These are phyloP conservation scores for Ceratobasidium sp. DNA, from an alignment of 1,284 basidiomycete species.

Conservation along the genomic window DNA sequence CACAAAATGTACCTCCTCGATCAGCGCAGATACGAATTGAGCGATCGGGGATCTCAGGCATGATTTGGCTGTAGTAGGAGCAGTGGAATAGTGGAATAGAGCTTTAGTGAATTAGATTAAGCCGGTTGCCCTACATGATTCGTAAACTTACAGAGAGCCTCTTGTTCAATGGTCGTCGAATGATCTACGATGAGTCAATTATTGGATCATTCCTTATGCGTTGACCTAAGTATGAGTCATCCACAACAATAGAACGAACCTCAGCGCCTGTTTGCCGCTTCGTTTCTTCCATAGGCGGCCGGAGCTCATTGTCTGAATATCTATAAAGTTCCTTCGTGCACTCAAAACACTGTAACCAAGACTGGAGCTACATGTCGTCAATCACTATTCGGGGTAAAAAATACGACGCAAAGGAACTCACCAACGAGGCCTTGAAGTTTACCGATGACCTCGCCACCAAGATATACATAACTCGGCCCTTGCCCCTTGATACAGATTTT, in stretches of 20 bases:
- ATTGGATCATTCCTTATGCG: too few relatives aligned
- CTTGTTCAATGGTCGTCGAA: too few relatives aligned
- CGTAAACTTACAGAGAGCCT: too few relatives aligned
- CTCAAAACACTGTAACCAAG: too few relatives aligned
- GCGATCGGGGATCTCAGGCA: conserved; percentile 66
- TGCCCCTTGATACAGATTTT: conserved; percentile 19
- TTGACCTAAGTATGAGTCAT: conserved; percentile 2
- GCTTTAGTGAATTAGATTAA: background rate
- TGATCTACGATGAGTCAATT: too few relatives aligned
- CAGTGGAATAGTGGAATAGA: background rate
- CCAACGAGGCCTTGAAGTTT: conserved; percentile 6
- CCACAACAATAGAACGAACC: background rate
- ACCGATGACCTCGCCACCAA: conserved; percentile 5
- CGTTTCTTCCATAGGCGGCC: background rate
- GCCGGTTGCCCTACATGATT: too few relatives aligned
- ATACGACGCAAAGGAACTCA: conserved; percentile 19
- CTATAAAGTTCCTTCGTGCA: too few relatives aligned
- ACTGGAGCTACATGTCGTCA: background rate
- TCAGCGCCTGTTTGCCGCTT: background rate
- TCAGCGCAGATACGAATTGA: conserved; percentile 71
- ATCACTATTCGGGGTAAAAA: conserved; percentile 13
- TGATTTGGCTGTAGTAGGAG: background rate
- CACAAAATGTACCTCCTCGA: conserved; percentile 84
- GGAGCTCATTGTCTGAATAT: too few relatives aligned
- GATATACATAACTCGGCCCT: background rate